Base-by-base conservation (phyloP, 2,329 filamentous ascomycete species). In the Corniculantispora saksenae region DNA sequence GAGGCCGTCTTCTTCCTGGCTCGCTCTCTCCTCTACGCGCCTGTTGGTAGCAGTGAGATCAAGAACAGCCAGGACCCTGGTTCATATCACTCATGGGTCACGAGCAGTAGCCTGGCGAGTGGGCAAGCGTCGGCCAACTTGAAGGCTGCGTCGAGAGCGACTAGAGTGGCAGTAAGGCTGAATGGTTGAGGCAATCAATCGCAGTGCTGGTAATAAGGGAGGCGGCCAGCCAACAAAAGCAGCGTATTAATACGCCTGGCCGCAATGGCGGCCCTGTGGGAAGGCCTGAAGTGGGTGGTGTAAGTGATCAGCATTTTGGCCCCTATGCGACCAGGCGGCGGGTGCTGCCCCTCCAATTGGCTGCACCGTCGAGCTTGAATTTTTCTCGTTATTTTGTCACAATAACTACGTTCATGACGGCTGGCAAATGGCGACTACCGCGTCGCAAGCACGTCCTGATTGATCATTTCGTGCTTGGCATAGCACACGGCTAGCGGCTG, bases 401-500 rank as follows among this genome's bases (percentile, higher is more conserved):
- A 43, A 43, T 43, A 13, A 13, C 9, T 43, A 10, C 6, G 32
- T 10, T 32, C 19, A 25, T 50, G 47, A 25, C 47, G 10, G 21
- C 32, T 32, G 32, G 32, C 5, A 5, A 32, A 32, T 5, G 32
- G 32, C 32, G 32, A 32, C 5, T 32, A 32, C 32, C 32, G 40
- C 40, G 32, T 60, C 58, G 58, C 58, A 60, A 60, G 13, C 32
- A 25, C 47, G 47, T 29, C 58, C 58, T 60, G 32, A 60, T 60
- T 60, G 29, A 60, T 50, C 45, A 15, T 51, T n/a, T 40, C 45
- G 47, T 40, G 58, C 58, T 35, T 60, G 32, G 23, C n/a, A 21
- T 19, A 19, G 55, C n/a, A 13, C 27, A 21, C 27, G 23, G 6
- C 23, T 32, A 10, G 6, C 15, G 29, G 45, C 12, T 29, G 13